Percentiles rank a stretch among this genome's conserved stretches.
These are phyloP conservation scores for Thalia dealbata DNA, from an alignment of 176 grass and related monocot genomes.

Conservation along the genomic window DNA sequence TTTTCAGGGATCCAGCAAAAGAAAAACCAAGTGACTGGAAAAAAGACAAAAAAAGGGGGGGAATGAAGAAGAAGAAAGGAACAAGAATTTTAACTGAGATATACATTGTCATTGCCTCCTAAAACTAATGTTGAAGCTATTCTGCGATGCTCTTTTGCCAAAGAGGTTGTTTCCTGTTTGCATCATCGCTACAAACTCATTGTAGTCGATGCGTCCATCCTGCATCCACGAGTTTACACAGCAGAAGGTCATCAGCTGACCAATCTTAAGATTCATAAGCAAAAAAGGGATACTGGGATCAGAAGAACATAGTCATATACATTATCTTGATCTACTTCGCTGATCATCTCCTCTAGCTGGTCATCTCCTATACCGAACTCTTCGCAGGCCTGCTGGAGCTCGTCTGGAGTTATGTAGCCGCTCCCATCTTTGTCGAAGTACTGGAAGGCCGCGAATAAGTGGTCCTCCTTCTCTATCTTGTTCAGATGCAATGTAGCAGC, in stretches of 20 bases:
- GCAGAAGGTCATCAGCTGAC: neutral
- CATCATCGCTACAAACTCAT: slow-evolving; percentile 1
- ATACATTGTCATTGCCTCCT: neutral
- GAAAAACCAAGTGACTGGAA: too few relatives aligned
- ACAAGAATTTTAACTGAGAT: too few relatives aligned
- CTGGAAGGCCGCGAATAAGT: neutral
- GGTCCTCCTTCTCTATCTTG: slow-evolving; percentile 5
- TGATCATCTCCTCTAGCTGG: slow-evolving; percentile 8
- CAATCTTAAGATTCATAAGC: neutral
- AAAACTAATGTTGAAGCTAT: slow-evolving; percentile 1
- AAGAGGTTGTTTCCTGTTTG: neutral
- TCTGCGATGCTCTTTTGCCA: slow-evolving; percentile 3
- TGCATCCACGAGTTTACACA: neutral
- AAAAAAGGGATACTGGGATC: neutral
- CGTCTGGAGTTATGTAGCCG: slow-evolving; percentile 1
- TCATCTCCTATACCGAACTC: neutral
- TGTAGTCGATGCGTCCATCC: slow-evolving; percentile 4
- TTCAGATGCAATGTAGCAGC: slow-evolving; percentile 5
- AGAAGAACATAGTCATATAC: neutral
- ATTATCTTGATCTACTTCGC: slow-evolving; percentile 9
- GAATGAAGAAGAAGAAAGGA: too few relatives aligned
- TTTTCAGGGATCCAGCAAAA: too few relatives aligned
- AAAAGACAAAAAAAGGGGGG: too few relatives aligned
- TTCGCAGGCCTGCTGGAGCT: slow-evolving; percentile 1
- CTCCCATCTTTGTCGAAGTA: slow-evolving; percentile 4